A percentile compares a stretch with the other conserved stretches of the same genome.
Evolutionary conservation across 2,329 filamentous ascomycete species (phyloP).

Genomic region (Tolypocladium endophyticum): DNA sequence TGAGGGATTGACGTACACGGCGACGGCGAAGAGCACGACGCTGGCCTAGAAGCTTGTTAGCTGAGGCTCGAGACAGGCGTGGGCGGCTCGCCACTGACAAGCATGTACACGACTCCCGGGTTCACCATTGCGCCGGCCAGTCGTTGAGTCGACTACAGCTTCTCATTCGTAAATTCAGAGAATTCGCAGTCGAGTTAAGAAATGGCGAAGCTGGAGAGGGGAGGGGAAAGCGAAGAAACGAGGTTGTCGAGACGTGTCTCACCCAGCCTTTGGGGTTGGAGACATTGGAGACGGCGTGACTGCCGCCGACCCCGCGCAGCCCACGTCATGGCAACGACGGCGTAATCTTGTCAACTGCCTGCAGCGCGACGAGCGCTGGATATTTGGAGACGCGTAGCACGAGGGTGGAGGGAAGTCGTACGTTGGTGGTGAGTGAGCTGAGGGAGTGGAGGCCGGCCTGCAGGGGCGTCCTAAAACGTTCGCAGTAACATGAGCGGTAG

Average conservation of each 20-base stretch:
- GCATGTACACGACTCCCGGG: conserved; percentile 17
- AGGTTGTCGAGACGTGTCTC: neutral
- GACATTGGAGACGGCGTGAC: neutral
- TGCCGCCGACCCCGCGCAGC: neutral
- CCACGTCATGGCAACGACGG: neutral
- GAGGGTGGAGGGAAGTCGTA: neutral
- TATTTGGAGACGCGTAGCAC: neutral
- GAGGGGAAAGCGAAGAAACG: neutral
- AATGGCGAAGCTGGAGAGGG: neutral
- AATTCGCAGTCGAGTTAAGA: too few species aligned
- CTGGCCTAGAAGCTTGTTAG: conserved; percentile 11
- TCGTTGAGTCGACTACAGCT: neutral
- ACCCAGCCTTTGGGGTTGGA: neutral
- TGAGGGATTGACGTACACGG: conserved; percentile 14
- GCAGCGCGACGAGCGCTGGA: neutral
- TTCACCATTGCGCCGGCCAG: conserved; percentile 11
- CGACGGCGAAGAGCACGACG: conserved; percentile 18
- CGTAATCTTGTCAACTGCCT: neutral
- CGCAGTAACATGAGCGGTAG: neutral
- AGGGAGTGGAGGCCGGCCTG: neutral
- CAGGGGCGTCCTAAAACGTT: neutral
- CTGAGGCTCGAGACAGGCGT: neutral
- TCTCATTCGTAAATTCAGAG: neutral
- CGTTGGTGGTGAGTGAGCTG: neutral
- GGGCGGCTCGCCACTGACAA: conserved; percentile 11